Base-by-base conservation (phyloP, 345 rosid genomes). In the Aurinia saxatilis region DNA sequence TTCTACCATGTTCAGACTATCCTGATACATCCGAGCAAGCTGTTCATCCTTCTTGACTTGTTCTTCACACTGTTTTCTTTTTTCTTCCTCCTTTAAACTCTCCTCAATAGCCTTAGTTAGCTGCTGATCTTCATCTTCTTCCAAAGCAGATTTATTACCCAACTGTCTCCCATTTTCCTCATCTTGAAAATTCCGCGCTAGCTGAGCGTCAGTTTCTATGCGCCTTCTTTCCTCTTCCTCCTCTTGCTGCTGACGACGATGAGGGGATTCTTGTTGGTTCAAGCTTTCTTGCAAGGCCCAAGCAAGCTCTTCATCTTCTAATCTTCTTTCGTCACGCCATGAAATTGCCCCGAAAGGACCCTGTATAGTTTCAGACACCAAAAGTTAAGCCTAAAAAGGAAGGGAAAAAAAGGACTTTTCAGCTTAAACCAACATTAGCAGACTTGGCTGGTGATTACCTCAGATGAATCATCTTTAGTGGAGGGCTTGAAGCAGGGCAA, bases 1-100 rank as follows among this genome's bases (percentile, higher is more conserved):
- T 7, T 15, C 36, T 8, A 63, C 80, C 52, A 79, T 31, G 25
- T 18, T 65, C 47, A 87, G 54, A 55, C 91, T 85, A 64, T 82
- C 83, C 72, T 87, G 88, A 57, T n/a, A n/a, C n/a, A n/a, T n/a
- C n/a, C n/a, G n/a, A n/a, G n/a, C n/a, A n/a, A n/a, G n/a, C n/a
- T n/a, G n/a, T n/a, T n/a, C n/a, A n/a, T n/a, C n/a, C n/a, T n/a
- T n/a, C n/a, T 84, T 87, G 54, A 82, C 40, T 71, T 86, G 95
- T 67, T 81, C 63, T 66, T 60, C 72, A 17, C 33, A 44, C 19
- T 3, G 41, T 5, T 35, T 48, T 7, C 36, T 55, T 52, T 73
- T 46, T 25, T 31, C 74, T 81, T 36, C 74, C 67, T 45, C 78
- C 73, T n/a, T 75, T 59, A 33, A 36, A 35, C 62, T 75, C 66